Evolutionary conservation across 2,329 filamentous ascomycete species (phyloP), one percentile per base, ranked within the genome.

Genomic region (Fusarium sarcochroum): DNA sequence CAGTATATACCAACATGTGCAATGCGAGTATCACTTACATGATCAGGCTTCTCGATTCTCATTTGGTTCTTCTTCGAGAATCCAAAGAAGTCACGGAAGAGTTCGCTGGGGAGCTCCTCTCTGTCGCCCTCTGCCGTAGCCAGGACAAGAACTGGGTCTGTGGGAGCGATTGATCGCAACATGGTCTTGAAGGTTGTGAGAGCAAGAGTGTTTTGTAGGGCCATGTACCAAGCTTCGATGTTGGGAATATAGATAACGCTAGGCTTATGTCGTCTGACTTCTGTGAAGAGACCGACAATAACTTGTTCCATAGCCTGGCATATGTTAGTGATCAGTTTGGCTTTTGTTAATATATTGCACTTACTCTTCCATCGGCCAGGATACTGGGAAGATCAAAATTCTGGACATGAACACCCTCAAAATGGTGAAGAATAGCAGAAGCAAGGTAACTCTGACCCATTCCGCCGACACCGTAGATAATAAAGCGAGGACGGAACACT

Each of bases 381-480:
- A 99, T 85, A 17, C 92, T 96, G 1, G 94, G 90, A 58, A 99
- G 86, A 78, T 98, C 97, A 78, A 99, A 97, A 54, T 92, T 94
- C 77, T 98, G 94, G 4, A 99, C 93, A 80, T 98, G 94, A 4
- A 98, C 86, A 25, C 94, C 93, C 80, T 99, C 96, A 55, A 99
- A 91, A 76, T 97, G 90, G 78, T 97, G 93, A 68, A 98, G 83
- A 51, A 98, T 83, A 7, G 95, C 96, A 47, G 91, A 90, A 30
- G 93, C 90, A 38, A 99, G 84, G 74, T 99, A 98, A 48, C 90
- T 88, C 77, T 99, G 97, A 1, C 97, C 96, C 95, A 98, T 98
- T 11, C 96, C 96, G 44, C 89, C 85, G 11, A 85, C 78, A n/a
- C 96, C 96, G 41, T 89, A 87, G 57, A 99, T 91, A 30, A 99